Base-by-base conservation (phyloP, 495 filamentous ascomycete genomes). In the Penicillium atrosanguineum region DNA sequence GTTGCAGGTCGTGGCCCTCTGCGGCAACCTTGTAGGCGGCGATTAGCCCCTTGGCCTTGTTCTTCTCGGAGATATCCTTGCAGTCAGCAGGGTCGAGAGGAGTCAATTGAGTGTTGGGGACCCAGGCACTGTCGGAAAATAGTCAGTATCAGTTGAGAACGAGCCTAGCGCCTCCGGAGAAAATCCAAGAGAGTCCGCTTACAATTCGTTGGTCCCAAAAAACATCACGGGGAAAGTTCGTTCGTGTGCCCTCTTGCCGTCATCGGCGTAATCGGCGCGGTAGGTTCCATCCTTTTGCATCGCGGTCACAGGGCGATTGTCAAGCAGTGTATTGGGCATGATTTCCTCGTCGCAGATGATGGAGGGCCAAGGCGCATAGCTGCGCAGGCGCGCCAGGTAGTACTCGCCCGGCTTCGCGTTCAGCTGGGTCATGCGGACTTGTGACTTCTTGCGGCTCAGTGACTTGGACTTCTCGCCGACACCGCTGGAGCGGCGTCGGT, bases 141-240 rank as follows among this genome's bases (percentile, higher is more conserved):
- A 57, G 55, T 59, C 25, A 54, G 47, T 48, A 40, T 38, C 23
- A 7, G 44, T 39, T 21, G 16, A 18, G 11, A 40, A 34, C 11
- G n/a, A 7, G 18, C 16, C 12, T 1, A 14, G 23, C 3, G 34
- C 16, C 4, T 28, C n/a, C 25, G 2, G 26, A 18, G 15, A 20
- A 5, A n/a, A 34, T 11, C 6, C 7, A 25, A 16, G 29, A 21
- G 23, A 18, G 43, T 34, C 7, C 9, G 85, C 91, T 80, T 75
- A 97, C 92, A 97, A 97, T 78, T 96, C 90, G 67, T 96, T 95
- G 48, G 91, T 95, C 52, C 84, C 78, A 49, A 97, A 75, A 70
- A 94, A 97, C 91, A 96, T 96, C 56, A 97, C 84, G 3, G 92
- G 90, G 67, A 87, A 96, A 6, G 88, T 91, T 39, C 92, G 81